These are phyloP conservation scores for Exophiala calicioides DNA, from an alignment of 2,329 filamentous ascomycete genomes.

Conservation along the genomic window DNA sequence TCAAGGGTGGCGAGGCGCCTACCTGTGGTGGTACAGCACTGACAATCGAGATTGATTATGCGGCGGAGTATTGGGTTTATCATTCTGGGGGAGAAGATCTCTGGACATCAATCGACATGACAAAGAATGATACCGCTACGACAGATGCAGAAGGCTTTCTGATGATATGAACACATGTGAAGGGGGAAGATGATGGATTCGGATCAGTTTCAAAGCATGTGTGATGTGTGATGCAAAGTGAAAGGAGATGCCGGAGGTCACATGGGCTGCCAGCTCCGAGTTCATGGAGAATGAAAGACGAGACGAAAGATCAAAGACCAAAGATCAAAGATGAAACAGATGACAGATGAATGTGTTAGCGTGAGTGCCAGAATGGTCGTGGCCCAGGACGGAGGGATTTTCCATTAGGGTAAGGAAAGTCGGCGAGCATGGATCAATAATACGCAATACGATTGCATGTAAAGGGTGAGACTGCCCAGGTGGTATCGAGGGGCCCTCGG, in stretches of 20 bases:
- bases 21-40: constrained; percentile 36
- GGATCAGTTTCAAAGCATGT: background rate
- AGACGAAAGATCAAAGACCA: too few species aligned
- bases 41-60: constrained; percentile 41
- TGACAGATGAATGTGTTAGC: too few species aligned
- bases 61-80: constrained; percentile 48
- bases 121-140: background rate
- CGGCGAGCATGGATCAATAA: too few species aligned
- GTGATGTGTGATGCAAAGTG: background rate
- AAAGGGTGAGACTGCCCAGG: too few species aligned
- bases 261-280: too few species aligned
- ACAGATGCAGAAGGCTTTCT: background rate
- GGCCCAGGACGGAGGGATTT: too few species aligned
- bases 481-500: too few species aligned
- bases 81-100: constrained; percentile 23
- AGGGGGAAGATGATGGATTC: constrained; percentile 2
- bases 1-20: constrained; percentile 39
- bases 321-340: too few species aligned
- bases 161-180: constrained; percentile 14
- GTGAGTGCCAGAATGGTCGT: too few species aligned
- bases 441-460: too few species aligned
- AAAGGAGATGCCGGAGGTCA: background rate
- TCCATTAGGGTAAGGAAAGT: too few species aligned
- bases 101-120: constrained; percentile 13
- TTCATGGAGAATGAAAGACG: too few species aligned